A percentile compares a stretch with the other conserved stretches of the same genome.
phyloP scores from a whole-genome alignment of 495 filamentous ascomycete genomes.

The Hyphodiscus hymeniophilus region DNA sequence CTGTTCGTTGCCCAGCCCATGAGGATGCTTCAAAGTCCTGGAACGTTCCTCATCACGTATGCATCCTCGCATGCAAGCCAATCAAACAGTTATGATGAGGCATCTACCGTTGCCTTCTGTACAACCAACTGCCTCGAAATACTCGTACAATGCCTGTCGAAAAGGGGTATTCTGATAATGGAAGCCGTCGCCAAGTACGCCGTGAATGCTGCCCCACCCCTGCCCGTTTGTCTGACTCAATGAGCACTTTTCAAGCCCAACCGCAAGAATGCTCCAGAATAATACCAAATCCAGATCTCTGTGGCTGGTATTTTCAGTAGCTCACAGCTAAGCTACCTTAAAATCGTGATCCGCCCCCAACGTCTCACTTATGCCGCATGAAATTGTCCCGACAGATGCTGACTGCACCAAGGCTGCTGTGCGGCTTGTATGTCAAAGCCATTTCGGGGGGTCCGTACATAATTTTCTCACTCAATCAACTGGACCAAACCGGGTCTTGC shows the following conservation, averaged over 20 bases:
- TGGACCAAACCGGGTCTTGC: constrained; percentile 14
- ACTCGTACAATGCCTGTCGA: neutral
- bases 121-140: too few species aligned
- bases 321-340: neutral
- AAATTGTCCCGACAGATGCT: too few species aligned
- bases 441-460: too few species aligned
- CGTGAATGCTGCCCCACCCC: neutral
- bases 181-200: neutral
- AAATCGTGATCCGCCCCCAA: neutral
- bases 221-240: neutral
- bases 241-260: too few species aligned
- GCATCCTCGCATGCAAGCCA: neutral
- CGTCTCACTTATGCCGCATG: too few species aligned
- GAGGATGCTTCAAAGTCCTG: neutral
- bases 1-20: neutral
- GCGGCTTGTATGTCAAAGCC: too few species aligned
- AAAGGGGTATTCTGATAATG: neutral
- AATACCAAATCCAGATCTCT: neutral
- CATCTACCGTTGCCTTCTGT: neutral
- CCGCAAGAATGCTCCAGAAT: neutral
- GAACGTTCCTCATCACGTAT: neutral
- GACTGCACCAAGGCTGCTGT: too few species aligned
- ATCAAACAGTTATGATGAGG: neutral
- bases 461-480: constrained; percentile 4
- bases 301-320: too few species aligned